Conservation (phyloP, 2,329 filamentous ascomycete genomes). For the Rhinocladiella similis region DNA sequence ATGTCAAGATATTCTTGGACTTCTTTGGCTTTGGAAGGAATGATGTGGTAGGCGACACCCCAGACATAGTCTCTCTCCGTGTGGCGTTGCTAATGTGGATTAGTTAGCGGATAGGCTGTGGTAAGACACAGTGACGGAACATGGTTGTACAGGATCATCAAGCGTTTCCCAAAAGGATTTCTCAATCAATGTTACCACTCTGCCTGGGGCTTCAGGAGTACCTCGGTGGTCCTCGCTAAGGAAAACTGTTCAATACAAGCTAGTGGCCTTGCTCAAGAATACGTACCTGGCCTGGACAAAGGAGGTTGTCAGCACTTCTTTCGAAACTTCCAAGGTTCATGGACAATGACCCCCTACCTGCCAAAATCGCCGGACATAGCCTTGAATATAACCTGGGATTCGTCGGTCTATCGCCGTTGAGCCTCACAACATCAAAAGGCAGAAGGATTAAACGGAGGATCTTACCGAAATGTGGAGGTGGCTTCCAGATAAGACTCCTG, state of each 20-base stretch:
- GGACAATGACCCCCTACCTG: slow-evolving; percentile 65
- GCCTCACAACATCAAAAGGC: background rate
- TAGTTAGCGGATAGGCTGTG: slow-evolving; percentile 19
- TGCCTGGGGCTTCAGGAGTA: slow-evolving; percentile 80
- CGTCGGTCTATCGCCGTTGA: slow-evolving; percentile 64
- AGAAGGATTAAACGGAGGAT: background rate
- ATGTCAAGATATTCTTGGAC: slow-evolving; percentile 92
- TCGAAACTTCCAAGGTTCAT: background rate
- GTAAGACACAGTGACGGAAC: background rate
- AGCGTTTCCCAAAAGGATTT: slow-evolving; percentile 78
- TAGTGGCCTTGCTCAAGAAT: slow-evolving; percentile 1
- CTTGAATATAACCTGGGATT: slow-evolving; percentile 85
- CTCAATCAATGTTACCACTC: slow-evolving; percentile 91
- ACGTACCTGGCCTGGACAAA: slow-evolving; percentile 28
- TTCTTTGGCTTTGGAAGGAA: slow-evolving; percentile 68
- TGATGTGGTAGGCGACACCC: slow-evolving; percentile 90
- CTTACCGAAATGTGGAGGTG: slow-evolving; percentile 89
- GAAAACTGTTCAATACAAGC: slow-evolving; percentile 5
- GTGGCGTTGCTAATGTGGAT: slow-evolving; percentile 46
- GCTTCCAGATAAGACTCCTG: slow-evolving; percentile 97
- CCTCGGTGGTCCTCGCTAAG: slow-evolving; percentile 89
- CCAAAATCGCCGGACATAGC: slow-evolving; percentile 96
- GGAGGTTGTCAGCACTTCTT: slow-evolving; percentile 9
- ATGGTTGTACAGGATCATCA: slow-evolving; percentile 57
- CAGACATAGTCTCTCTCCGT: slow-evolving; percentile 64